These are phyloP conservation scores for Podospora conica DNA, from an alignment of 495 filamentous ascomycete genomes.

Conservation along the genomic window DNA sequence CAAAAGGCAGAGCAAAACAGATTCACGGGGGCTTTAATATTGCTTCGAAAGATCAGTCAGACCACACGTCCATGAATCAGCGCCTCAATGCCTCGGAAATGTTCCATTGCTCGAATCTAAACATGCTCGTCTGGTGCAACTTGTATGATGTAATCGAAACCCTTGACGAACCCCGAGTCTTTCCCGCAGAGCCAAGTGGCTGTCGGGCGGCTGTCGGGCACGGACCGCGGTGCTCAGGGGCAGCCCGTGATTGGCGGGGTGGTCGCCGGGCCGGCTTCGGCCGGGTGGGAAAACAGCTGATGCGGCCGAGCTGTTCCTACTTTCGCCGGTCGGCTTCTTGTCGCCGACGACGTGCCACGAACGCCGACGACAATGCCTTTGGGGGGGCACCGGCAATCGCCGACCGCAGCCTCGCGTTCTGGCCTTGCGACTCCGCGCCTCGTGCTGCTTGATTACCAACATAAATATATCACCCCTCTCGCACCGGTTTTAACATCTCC, in stretches of 20 bases:
- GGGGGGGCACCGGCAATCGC: background rate
- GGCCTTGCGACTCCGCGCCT: background rate
- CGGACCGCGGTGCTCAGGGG: background rate
- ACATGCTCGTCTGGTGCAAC: background rate
- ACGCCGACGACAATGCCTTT: background rate
- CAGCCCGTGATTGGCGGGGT: background rate
- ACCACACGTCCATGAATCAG: background rate
- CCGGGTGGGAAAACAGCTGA: background rate
- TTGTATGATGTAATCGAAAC: conserved; percentile 1
- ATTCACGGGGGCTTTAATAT: background rate
- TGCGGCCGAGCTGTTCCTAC: background rate
- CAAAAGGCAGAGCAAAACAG: background rate
- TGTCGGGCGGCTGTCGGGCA: background rate
- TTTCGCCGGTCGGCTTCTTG: background rate
- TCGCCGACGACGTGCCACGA: background rate
- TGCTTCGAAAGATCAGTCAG: background rate
- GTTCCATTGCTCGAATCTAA: background rate
- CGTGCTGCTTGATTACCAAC: too few species aligned
- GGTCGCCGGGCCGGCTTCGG: background rate
- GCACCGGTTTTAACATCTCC: background rate
- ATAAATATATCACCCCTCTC: background rate
- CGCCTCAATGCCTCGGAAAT: background rate
- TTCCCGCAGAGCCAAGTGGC: background rate
- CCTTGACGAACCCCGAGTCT: background rate
- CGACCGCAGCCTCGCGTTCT: background rate